These are phyloP conservation scores for Solanum medicagineum DNA, from an alignment of 257 asterid species.

Conservation along the genomic window DNA sequence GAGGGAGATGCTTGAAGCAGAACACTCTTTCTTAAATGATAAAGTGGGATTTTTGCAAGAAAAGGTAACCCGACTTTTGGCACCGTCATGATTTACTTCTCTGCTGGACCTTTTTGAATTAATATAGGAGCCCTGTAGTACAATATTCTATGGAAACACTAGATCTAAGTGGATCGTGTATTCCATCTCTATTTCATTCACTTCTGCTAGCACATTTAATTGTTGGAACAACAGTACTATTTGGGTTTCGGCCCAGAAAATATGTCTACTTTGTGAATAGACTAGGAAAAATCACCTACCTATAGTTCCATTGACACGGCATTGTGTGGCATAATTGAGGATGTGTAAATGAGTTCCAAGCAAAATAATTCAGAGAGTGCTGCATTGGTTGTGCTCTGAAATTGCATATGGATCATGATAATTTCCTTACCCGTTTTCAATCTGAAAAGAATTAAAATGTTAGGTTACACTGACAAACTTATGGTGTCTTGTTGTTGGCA, in stretches of 20 bases:
- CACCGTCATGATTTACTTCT: neutral
- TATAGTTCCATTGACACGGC: neutral
- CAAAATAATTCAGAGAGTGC: neutral
- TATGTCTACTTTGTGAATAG: neutral
- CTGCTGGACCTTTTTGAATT: neutral
- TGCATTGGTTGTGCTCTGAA: neutral
- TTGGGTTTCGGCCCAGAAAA: neutral
- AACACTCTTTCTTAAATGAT: constrained; percentile 63
- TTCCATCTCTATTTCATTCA: neutral
- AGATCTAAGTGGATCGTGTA: neutral
- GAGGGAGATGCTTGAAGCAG: constrained; percentile 72
- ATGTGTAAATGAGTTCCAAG: neutral
- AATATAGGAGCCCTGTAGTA: neutral
- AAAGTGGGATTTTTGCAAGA: constrained; percentile 72
- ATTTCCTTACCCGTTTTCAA: neutral
- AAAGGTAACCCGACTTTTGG: constrained; percentile 33
- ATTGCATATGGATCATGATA: neutral
- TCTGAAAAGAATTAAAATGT: neutral
- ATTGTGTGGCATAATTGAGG: neutral
- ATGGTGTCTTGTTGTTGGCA: neutral
- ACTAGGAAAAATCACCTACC: neutral
- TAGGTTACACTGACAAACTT: neutral
- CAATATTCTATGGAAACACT: neutral
- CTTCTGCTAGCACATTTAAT: neutral
- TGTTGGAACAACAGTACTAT: neutral